phyloP scores from a whole-genome alignment of 2,329 filamentous ascomycete genomes.

The Fusarium redolens region DNA sequence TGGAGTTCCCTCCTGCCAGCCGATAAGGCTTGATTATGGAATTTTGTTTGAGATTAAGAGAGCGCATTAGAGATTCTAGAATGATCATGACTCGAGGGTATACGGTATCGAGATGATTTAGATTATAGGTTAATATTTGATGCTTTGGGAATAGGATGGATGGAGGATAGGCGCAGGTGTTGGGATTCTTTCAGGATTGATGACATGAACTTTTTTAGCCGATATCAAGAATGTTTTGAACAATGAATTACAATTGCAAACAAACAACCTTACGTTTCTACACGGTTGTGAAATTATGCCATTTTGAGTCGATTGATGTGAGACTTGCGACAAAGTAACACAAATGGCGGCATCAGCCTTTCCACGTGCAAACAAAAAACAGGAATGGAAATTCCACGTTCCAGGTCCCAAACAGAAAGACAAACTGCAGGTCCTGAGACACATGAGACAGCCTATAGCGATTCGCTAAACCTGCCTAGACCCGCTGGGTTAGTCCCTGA shows the following conservation, averaged over 20 bases:
- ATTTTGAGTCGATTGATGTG: not conserved
- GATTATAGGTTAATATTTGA: slow-evolving; percentile 12
- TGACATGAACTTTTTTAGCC: slow-evolving; percentile 3
- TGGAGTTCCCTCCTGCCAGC: slow-evolving; percentile 30
- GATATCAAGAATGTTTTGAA: slow-evolving; percentile 32
- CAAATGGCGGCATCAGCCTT: slow-evolving; percentile 10
- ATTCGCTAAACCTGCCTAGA: slow-evolving; percentile 8
- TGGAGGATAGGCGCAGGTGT: slow-evolving; percentile 2
- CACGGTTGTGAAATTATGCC: not conserved
- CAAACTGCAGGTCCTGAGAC: not conserved
- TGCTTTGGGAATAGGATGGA: not conserved
- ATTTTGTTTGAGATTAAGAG: slow-evolving; percentile 10
- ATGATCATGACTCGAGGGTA: slow-evolving; percentile 25
- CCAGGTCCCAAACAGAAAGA: slow-evolving; percentile 2
- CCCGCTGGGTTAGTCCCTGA: slow-evolving; percentile 6
- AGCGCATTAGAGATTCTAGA: slow-evolving; percentile 23
- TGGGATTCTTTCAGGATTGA: slow-evolving; percentile 9
- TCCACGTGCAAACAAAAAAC: slow-evolving; percentile 25
- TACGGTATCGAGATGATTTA: slow-evolving; percentile 27
- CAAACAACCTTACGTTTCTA: not conserved
- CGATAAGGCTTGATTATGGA: not conserved
- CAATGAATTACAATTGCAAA: not conserved
- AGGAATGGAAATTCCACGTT: slow-evolving; percentile 13
- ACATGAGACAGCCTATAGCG: slow-evolving; percentile 1
- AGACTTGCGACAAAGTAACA: not conserved